Evolutionary conservation across 2,329 filamentous ascomycete species (phyloP).

Genomic region (Dactylellina haptotyla): DNA sequence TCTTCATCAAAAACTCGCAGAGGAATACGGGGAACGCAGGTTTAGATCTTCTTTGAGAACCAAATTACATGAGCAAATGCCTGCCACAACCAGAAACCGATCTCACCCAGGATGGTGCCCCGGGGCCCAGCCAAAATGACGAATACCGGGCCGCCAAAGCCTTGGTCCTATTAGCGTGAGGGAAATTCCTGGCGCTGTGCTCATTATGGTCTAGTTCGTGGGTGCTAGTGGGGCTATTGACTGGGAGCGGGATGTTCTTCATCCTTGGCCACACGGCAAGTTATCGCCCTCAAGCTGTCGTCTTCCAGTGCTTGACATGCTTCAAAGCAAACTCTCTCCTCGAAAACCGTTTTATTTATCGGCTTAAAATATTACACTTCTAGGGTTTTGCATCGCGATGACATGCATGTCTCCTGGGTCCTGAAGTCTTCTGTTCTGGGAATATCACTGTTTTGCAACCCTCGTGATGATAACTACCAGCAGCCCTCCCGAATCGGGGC

Average conservation of each 20-base stretch:
- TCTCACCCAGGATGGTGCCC: slow-evolving; percentile 3
- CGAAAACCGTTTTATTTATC: slow-evolving; percentile 9
- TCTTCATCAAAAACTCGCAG: too few species aligned
- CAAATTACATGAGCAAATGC: too few species aligned
- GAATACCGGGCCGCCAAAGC: slow-evolving; percentile 43
- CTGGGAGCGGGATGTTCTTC: slow-evolving; percentile 30
- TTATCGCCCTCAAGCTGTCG: slow-evolving; percentile 15
- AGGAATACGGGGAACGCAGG: too few species aligned
- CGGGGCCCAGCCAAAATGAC: slow-evolving; percentile 23
- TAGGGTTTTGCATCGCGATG: slow-evolving; percentile 12
- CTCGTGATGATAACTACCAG: slow-evolving; percentile 12
- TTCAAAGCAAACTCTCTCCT: not conserved
- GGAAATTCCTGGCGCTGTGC: slow-evolving; percentile 26
- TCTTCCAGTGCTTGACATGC: not conserved
- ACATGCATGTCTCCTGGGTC: slow-evolving; percentile 32
- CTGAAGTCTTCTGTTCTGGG: slow-evolving; percentile 22
- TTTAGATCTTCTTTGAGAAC: too few species aligned
- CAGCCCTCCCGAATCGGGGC: too few species aligned
- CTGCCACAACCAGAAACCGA: too few species aligned
- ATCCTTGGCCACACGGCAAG: slow-evolving; percentile 25
- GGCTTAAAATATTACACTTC: slow-evolving; percentile 10
- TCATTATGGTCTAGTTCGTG: slow-evolving; percentile 18
- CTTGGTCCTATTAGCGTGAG: slow-evolving; percentile 23
- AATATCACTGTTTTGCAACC: slow-evolving; percentile 2
- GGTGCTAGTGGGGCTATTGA: slow-evolving; percentile 32